Evolutionary conservation across 371 early-diverging fungal species (phyloP).

Genomic region (Syncephalastrum monosporum): DNA sequence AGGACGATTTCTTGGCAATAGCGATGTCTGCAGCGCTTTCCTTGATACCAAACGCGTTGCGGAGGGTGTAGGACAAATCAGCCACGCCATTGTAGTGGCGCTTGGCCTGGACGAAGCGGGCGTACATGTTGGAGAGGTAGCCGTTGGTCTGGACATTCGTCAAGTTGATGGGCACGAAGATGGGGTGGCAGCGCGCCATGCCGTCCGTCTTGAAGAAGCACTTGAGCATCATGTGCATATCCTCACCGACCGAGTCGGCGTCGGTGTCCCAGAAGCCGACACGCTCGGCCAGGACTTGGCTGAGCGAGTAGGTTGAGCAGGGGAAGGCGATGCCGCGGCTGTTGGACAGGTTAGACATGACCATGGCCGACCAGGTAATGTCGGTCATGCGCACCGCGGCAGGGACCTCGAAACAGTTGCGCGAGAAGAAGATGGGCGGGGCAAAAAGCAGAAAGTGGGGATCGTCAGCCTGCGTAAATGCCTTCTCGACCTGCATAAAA

Average conservation of each 20-base stretch:
- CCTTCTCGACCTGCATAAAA: conserved; percentile 20
- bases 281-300: conserved; percentile 66
- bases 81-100: conserved; percentile 67
- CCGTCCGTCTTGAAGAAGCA: conserved; percentile 76
- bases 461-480: conserved; percentile 27
- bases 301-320: conserved; percentile 74
- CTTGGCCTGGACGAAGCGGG: conserved; percentile 70
- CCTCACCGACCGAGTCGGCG: conserved; percentile 80
- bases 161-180: conserved; percentile 73
- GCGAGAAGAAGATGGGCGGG: conserved; percentile 78
- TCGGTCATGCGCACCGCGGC: conserved; percentile 76
- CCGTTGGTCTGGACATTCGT: conserved; percentile 74
- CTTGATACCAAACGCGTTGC: conserved; percentile 16
- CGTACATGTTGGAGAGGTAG: conserved; percentile 52
- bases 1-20: conserved; percentile 32
- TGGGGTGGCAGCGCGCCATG: conserved; percentile 50
- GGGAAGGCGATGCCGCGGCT: conserved; percentile 67
- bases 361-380: conserved; percentile 76
- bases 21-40: neutral
- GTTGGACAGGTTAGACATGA: conserved; percentile 75
- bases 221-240: conserved; percentile 86
- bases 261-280: conserved; percentile 81
- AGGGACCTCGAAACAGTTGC: conserved; percentile 73
- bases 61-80: conserved; percentile 55
- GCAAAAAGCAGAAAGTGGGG: conserved; percentile 56